Evolutionary conservation across 1,284 basidiomycete species (phyloP), one percentile per base, ranked within the genome.

Genomic region (Fomitopsis betulina): DNA sequence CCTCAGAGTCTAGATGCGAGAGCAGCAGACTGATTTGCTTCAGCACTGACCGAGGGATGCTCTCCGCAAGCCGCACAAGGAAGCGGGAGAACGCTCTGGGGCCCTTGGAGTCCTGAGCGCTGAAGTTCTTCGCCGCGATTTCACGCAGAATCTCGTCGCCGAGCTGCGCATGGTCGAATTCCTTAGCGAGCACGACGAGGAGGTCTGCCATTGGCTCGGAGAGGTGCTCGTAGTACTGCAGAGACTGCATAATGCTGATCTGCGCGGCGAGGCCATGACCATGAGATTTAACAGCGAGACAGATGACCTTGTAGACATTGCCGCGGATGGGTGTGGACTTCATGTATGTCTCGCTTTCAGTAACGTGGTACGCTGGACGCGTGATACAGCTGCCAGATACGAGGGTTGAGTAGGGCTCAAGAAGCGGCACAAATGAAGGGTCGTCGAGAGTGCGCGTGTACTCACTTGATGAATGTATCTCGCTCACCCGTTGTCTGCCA

Each of bases 161-260:
- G 5, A 98, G 82, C 69, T 96, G 93, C 4, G 87, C 79, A 65
- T 95, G 87, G 72, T 98, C 95, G 67, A 91, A 98, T 58, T 97
- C 91, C 63, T 88, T 88, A 17, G 89, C 84, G 49, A 98, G 81
- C 45, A 90, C 77, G 32, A 85, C 81, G 8, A 98, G 81, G 38
- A 94, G 87, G 65, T 98, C 95, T 0, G 96, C 96, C 88, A 98
- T 93, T 0, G 91, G 88, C 68, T 98, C 96, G 0, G 92, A 86
- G 30, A 98, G 83, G 70, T 98, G 96, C 67, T 99, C 96, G 67
- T 89, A 94, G 73, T 96, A 97, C 61, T 96, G 94, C 13, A 99
- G 78, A 57, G 85, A 87, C 71, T 98, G 95, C 73, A 96, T 90
- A 72, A 99, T 93, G 61, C 84, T 86, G 57, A 93, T 96, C 68